A percentile compares a stretch with the other conserved stretches of the same genome.
phyloP scores from a whole-genome alignment of 1,139 yeast genomes.

The Petasospora rhodanensis region DNA sequence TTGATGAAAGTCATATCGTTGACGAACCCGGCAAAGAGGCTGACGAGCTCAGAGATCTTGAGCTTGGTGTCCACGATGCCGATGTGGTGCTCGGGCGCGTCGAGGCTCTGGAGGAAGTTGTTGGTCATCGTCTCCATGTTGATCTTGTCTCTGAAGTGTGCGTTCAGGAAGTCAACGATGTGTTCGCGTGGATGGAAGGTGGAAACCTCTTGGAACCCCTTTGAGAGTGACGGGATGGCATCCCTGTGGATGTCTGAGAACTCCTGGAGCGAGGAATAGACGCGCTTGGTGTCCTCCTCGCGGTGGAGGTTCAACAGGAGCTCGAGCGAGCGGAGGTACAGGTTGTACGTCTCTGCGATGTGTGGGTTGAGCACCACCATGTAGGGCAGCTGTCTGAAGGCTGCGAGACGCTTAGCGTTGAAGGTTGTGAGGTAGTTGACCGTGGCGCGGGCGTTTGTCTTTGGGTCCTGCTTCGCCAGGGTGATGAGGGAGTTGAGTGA shows the following conservation, averaged over 20 bases:
- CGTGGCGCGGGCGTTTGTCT: slow-evolving; percentile 34
- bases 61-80: slow-evolving; percentile 71
- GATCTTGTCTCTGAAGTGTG: slow-evolving; percentile 79
- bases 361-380: slow-evolving; percentile 85
- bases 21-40: slow-evolving; percentile 66
- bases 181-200: slow-evolving; percentile 44
- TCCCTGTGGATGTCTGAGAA: slow-evolving; percentile 77
- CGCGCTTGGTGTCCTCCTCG: slow-evolving; percentile 26
- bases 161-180: slow-evolving; percentile 61
- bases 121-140: slow-evolving; percentile 81
- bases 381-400: slow-evolving; percentile 73
- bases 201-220: slow-evolving; percentile 76
- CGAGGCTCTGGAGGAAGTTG: slow-evolving; percentile 65
- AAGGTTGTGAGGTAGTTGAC: slow-evolving; percentile 38
- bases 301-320: slow-evolving; percentile 41
- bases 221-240: slow-evolving; percentile 72
- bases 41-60: slow-evolving; percentile 55
- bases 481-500: slow-evolving; percentile 42
- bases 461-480: slow-evolving; percentile 37
- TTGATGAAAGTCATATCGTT: slow-evolving; percentile 78
- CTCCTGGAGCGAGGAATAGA: slow-evolving; percentile 53
- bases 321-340: slow-evolving; percentile 69
- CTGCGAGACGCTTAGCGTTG: slow-evolving; percentile 51
- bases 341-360: slow-evolving; percentile 72
- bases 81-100: slow-evolving; percentile 44